Conservation (phyloP, 345 rosid species). For the Populus tremula region DNA sequence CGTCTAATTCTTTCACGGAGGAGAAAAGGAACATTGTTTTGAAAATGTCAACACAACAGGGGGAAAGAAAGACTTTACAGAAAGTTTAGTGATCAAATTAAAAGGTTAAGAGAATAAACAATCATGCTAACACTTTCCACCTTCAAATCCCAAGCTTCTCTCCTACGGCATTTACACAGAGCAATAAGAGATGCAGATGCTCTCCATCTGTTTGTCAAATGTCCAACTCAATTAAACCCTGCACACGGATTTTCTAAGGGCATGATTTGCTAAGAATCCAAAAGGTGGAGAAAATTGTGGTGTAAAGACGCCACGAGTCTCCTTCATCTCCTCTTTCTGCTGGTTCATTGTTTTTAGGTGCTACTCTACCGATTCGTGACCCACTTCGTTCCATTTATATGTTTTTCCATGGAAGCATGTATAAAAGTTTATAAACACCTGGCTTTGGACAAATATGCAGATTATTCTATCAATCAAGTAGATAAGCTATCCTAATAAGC, state of each 20-base stretch:
- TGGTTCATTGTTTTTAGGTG: background rate
- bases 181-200: background rate
- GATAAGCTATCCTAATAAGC: background rate
- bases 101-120: background rate
- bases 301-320: background rate
- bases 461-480: background rate
- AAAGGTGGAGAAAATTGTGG: too few relatives aligned
- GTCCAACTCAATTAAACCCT: constrained; percentile 8
- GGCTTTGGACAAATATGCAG: background rate
- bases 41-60: background rate
- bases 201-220: constrained; percentile 3
- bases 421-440: too few relatives aligned
- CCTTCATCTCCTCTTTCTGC: background rate
- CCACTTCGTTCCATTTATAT: too few relatives aligned
- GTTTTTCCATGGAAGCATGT: too few relatives aligned
- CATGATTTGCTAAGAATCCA: too few relatives aligned
- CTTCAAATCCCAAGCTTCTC: background rate
- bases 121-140: background rate
- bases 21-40: too few relatives aligned
- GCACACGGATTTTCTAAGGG: background rate
- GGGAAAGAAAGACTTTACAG: constrained; percentile 1
- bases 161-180: constrained; percentile 5
- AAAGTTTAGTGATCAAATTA: background rate
- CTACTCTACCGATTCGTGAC: background rate
- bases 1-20: too few relatives aligned